A percentile compares a stretch with the other conserved stretches of the same genome.
These are phyloP conservation scores for Symbiodinium pilosum DNA, from an alignment of 73 alveolate genomes.

Conservation along the genomic window DNA sequence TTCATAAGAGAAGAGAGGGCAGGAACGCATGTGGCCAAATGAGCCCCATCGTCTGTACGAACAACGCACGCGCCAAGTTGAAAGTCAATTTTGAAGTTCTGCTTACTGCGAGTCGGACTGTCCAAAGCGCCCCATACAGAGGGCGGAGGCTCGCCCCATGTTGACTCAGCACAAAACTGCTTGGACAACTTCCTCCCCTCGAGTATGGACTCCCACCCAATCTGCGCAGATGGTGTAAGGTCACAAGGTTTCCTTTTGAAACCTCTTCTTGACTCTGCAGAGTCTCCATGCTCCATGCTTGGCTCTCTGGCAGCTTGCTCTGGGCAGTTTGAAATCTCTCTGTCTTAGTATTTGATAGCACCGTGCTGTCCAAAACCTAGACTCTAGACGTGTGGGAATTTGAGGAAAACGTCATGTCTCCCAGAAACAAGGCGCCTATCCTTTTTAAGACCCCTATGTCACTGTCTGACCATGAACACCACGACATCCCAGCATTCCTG, in stretches of 20 bases:
- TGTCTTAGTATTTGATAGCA: too few relatives aligned
- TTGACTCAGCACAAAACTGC: too few relatives aligned
- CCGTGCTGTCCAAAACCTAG: not conserved
- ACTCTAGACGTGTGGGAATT: too few relatives aligned
- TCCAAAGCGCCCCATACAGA: not conserved
- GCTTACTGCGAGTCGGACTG: not conserved
- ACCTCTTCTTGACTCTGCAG: not conserved
- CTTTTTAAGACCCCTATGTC: too few relatives aligned
- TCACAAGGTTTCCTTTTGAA: not conserved
- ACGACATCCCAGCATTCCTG: too few relatives aligned
- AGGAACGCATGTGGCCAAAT: conserved; percentile 25
- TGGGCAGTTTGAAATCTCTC: too few relatives aligned
- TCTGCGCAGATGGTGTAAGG: not conserved
- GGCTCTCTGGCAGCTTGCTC: too few relatives aligned
- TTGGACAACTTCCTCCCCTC: not conserved
- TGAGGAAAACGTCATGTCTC: not conserved
- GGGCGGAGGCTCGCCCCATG: not conserved
- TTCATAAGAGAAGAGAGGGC: not conserved
- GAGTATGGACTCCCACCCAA: conserved; percentile 66
- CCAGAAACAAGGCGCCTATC: not conserved
- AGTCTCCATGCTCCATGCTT: not conserved
- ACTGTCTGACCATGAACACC: too few relatives aligned
- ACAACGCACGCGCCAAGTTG: not conserved
- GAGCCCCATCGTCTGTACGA: not conserved
- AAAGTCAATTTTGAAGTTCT: not conserved